Conservation (phyloP, 306 rosid genomes). For the Sindora glabra region DNA sequence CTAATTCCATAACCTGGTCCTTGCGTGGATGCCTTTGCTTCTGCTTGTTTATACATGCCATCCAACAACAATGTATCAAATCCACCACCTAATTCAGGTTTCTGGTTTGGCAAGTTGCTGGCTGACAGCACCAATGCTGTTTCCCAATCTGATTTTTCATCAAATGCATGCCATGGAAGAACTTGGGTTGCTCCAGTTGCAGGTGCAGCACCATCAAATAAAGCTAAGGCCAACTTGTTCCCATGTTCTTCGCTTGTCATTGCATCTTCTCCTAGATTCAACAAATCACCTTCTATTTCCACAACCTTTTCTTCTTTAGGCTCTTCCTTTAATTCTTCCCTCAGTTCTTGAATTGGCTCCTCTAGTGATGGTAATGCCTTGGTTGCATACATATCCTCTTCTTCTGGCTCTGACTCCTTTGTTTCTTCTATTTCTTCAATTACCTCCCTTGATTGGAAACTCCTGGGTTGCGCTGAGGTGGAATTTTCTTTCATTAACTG, state of each 20-base stretch:
- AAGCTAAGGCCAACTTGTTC: conserved; percentile 55
- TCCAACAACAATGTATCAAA: conserved; percentile 64
- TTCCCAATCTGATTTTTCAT: conserved; percentile 70
- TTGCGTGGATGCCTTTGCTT: conserved; percentile 23
- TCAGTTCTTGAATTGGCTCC: conserved; percentile 23
- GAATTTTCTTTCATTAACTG: conserved; percentile 59
- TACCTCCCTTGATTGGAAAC: neutral
- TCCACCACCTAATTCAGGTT: conserved; percentile 54
- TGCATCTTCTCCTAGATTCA: conserved; percentile 54
- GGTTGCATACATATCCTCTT: conserved; percentile 40
- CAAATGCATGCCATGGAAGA: conserved; percentile 78
- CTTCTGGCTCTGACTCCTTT: conserved; percentile 14
- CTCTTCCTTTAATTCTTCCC: conserved; percentile 15
- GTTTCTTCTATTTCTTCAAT: neutral
- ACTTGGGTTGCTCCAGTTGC: conserved; percentile 18
- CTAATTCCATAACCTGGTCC: conserved; percentile 44
- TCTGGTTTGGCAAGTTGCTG: conserved; percentile 40
- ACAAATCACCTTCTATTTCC: conserved; percentile 48
- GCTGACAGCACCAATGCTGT: conserved; percentile 63
- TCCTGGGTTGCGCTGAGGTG: conserved; percentile 21
- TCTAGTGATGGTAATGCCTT: conserved; percentile 74
- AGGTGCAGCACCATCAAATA: conserved; percentile 50
- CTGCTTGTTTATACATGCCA: conserved; percentile 71
- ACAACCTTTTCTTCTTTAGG: conserved; percentile 9
- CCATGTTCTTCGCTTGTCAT: conserved; percentile 31